Percentiles rank a stretch among this genome's conserved stretches.
Conservation (phyloP, 2,329 filamentous ascomycete genomes). For the Stagonosporopsis tanaceti region DNA sequence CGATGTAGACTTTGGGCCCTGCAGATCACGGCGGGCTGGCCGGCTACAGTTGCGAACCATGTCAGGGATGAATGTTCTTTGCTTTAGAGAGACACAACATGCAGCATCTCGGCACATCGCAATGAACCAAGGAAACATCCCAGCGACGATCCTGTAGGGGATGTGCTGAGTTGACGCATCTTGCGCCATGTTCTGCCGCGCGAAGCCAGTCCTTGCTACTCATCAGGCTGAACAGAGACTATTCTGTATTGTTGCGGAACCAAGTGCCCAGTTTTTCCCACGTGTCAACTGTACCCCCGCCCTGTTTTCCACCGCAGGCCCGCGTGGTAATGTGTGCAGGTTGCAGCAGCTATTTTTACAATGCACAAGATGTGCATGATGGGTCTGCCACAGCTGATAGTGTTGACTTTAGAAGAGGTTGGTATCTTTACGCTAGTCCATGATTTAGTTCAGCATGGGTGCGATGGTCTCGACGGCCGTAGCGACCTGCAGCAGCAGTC, state of each 20-base stretch:
- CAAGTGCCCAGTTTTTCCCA: background rate
- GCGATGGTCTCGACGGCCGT: background rate
- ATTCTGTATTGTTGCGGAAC: background rate
- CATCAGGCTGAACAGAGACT: background rate
- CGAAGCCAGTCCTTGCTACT: background rate
- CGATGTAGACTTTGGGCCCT: background rate
- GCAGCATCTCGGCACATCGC: slow-evolving; percentile 4
- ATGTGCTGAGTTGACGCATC: background rate
- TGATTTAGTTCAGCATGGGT: slow-evolving; percentile 1
- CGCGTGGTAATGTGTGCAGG: background rate
- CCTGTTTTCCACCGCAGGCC: background rate
- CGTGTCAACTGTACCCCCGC: background rate
- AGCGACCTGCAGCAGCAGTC: background rate
- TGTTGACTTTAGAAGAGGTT: slow-evolving; percentile 2
- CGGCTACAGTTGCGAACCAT: background rate
- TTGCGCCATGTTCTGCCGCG: background rate
- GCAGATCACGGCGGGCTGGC: background rate
- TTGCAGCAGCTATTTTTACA: background rate
- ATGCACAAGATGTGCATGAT: background rate
- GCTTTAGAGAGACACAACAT: background rate
- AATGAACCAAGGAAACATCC: background rate
- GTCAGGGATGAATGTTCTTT: background rate
- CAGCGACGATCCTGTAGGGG: background rate
- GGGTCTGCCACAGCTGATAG: background rate
- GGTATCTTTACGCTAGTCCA: background rate